These are phyloP conservation scores for Plicaturopsis crispa DNA, from an alignment of 768 basidiomycete genomes.

Conservation along the genomic window DNA sequence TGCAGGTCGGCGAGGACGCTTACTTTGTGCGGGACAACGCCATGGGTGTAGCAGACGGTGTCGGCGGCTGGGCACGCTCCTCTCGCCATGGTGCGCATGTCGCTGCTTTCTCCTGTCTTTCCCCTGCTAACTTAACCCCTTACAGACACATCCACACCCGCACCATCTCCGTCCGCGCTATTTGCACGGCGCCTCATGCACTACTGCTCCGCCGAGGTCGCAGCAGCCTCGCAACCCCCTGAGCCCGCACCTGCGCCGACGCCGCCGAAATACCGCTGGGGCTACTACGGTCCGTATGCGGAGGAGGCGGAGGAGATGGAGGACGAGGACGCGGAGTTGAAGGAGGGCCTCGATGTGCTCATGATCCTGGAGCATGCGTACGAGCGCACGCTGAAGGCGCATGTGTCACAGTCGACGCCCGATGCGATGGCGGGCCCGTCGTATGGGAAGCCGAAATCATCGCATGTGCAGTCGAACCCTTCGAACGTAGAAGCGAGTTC, in stretches of 20 bases:
- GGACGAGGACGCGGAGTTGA: slow-evolving; percentile 50
- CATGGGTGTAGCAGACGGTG: slow-evolving; percentile 93
- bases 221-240: slow-evolving; percentile 10
- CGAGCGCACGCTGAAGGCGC: slow-evolving; percentile 55
- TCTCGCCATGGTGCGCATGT: slow-evolving; percentile 25
- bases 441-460: neutral
- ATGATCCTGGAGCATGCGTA: slow-evolving; percentile 66
- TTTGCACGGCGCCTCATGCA: slow-evolving; percentile 84
- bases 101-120: slow-evolving; percentile 8
- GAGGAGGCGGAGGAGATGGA: slow-evolving; percentile 36
- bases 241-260: slow-evolving; percentile 8
- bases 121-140: neutral
- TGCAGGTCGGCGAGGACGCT: slow-evolving; percentile 89
- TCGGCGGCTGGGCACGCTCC: slow-evolving; percentile 77
- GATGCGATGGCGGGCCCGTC: too few relatives aligned
- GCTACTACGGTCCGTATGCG: slow-evolving; percentile 23
- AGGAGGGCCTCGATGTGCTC: slow-evolving; percentile 64
- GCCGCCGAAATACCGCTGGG: slow-evolving; percentile 14
- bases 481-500: too few relatives aligned
- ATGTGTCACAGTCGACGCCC: slow-evolving; percentile 26
- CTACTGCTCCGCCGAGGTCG: slow-evolving; percentile 62
- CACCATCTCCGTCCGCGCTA: slow-evolving; percentile 40
- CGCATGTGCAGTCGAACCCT: slow-evolving; percentile 3
- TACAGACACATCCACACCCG: slow-evolving; percentile 9
- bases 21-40: slow-evolving; percentile 79